These are phyloP conservation scores for Pleurotus tuoliensis DNA, from an alignment of 768 basidiomycete genomes.

Conservation along the genomic window DNA sequence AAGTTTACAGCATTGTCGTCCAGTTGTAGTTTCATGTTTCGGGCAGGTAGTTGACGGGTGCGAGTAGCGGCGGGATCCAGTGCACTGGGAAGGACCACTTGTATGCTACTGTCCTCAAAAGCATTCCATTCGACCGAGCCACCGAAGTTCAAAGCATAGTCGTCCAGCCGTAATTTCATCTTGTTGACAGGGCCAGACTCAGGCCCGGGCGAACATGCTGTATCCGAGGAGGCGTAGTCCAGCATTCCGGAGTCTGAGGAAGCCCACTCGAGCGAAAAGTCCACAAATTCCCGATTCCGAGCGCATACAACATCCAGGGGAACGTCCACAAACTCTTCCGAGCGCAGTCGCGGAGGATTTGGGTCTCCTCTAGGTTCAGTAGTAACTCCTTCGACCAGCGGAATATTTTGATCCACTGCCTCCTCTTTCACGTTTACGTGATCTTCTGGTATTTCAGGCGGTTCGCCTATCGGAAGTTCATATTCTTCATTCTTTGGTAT, in stretches of 20 bases:
- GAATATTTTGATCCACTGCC: not conserved
- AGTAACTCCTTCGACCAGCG: not conserved
- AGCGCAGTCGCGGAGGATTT: not conserved
- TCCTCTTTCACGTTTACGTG: not conserved
- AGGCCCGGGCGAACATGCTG: not conserved
- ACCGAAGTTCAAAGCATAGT: too few relatives aligned
- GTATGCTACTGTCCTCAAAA: too few relatives aligned
- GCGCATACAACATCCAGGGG: not conserved
- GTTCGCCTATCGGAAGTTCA: slow-evolving; percentile 31
- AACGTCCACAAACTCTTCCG: not conserved
- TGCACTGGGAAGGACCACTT: too few relatives aligned
- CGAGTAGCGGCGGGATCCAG: too few relatives aligned
- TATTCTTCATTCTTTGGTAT: slow-evolving; percentile 29
- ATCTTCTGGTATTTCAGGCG: slow-evolving; percentile 19
- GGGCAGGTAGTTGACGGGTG: too few relatives aligned
- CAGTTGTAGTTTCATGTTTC: too few relatives aligned
- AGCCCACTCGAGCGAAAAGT: too few relatives aligned
- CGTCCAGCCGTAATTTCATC: too few relatives aligned
- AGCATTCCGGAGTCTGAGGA: not conserved
- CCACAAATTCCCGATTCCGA: not conserved
- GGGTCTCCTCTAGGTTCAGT: not conserved
- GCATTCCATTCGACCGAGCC: too few relatives aligned
- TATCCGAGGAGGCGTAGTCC: slow-evolving; percentile 3
- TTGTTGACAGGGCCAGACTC: not conserved
- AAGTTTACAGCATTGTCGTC: too few relatives aligned